A percentile compares a stretch with the other conserved stretches of the same genome.
phyloP scores from a whole-genome alignment of 1,284 basidiomycete species.

The Heliocybe sulcata region DNA sequence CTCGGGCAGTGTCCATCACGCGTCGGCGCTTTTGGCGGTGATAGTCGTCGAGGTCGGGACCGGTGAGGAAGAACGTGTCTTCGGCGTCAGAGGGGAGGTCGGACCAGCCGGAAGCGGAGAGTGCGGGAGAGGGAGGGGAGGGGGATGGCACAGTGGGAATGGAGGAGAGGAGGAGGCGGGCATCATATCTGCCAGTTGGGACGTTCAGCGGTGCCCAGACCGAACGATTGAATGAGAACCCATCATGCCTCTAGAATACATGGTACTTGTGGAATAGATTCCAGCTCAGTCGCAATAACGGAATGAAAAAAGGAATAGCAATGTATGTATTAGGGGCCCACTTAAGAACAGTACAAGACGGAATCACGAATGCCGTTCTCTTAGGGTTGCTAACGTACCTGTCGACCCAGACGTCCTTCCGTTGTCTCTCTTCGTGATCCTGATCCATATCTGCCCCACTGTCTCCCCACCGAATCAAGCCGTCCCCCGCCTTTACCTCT shows the following conservation, averaged over 20 bases:
- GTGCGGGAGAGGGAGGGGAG: constrained; percentile 9
- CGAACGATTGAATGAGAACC: constrained; percentile 9
- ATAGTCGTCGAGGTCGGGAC: constrained; percentile 60
- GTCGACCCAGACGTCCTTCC: constrained; percentile 43
- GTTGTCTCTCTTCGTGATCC: background rate
- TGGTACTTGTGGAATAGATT: constrained; percentile 9
- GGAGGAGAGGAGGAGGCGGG: constrained; percentile 61
- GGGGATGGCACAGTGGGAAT: constrained; percentile 22
- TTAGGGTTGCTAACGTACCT: constrained; percentile 41
- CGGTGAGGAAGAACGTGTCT: constrained; percentile 72
- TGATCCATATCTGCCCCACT: constrained; percentile 5
- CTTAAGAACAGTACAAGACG: background rate
- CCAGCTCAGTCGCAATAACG: background rate
- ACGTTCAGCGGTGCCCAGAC: constrained; percentile 3
- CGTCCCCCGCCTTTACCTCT: constrained; percentile 23
- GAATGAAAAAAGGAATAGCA: background rate
- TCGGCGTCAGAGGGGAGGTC: constrained; percentile 79
- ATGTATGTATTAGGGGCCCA: background rate
- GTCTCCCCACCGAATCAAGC: constrained; percentile 37
- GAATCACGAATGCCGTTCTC: background rate
- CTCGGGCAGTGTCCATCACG: constrained; percentile 50
- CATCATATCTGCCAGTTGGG: constrained; percentile 59
- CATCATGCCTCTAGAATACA: background rate
- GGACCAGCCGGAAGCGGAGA: constrained; percentile 65
- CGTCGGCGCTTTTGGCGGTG: constrained; percentile 57